These are phyloP conservation scores for Aspergillus aculeatinus DNA, from an alignment of 2,329 filamentous ascomycete genomes.

Conservation along the genomic window DNA sequence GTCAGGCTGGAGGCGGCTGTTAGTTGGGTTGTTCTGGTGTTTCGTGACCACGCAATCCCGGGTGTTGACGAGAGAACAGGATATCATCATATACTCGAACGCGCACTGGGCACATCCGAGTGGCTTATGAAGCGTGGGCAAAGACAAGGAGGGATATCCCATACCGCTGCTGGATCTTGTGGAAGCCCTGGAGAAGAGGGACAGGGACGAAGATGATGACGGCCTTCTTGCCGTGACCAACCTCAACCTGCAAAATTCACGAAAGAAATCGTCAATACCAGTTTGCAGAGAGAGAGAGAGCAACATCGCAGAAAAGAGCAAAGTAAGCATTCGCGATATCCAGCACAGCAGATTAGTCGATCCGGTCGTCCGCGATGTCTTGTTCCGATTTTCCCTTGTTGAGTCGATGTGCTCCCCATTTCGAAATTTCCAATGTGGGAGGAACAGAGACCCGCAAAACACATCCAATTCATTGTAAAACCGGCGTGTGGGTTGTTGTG, in stretches of 20 bases:
- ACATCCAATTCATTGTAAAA: neutral
- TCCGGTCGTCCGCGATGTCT: neutral
- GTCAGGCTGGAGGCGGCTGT: slow-evolving; percentile 66
- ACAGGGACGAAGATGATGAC: slow-evolving; percentile 99
- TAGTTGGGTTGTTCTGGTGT: neutral
- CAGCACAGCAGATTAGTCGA: neutral
- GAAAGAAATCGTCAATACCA: slow-evolving; percentile 30
- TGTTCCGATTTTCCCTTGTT: neutral
- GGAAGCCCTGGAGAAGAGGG: slow-evolving; percentile 96
- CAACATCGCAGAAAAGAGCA: neutral
- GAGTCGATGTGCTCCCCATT: neutral
- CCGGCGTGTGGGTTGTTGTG: neutral
- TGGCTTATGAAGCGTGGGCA: too few relatives aligned
- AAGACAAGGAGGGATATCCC: slow-evolving; percentile 27
- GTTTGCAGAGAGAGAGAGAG: neutral
- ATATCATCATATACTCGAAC: neutral
- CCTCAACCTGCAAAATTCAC: slow-evolving; percentile 77
- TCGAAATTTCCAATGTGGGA: too few relatives aligned
- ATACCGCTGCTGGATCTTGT: slow-evolving; percentile 99
- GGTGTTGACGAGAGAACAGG: neutral
- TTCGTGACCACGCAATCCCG: neutral
- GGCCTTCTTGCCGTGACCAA: slow-evolving; percentile 99
- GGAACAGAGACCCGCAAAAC: too few relatives aligned
- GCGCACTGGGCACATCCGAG: neutral
- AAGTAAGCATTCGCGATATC: neutral